Evolutionary conservation across 768 basidiomycete genomes (phyloP).

Genomic region (Nidularia sp.): DNA sequence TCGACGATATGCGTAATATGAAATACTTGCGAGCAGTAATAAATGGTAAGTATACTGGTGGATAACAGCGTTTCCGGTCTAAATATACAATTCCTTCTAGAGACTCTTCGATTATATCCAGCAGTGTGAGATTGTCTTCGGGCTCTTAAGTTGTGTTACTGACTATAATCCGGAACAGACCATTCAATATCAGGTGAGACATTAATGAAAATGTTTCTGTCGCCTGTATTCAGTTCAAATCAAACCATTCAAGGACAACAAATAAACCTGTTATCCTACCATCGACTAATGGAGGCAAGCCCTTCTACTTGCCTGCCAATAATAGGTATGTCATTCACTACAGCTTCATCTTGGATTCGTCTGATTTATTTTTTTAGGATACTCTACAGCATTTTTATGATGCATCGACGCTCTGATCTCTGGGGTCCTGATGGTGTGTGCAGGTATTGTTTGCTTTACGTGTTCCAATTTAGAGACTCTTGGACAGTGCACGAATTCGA

Average conservation of each 20-base stretch:
- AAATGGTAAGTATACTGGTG: constrained; percentile 33
- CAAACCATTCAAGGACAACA: neutral
- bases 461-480: no score
- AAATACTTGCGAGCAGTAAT: constrained; percentile 56
- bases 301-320: neutral
- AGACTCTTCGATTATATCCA: constrained; percentile 50
- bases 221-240: neutral
- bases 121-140: constrained; percentile 33
- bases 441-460: neutral
- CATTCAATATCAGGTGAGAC: constrained; percentile 27
- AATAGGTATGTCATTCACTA: constrained; percentile 18
- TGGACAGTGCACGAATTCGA: constrained; percentile 52
- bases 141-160: neutral
- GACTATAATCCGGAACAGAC: constrained; percentile 12
- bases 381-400: constrained; percentile 44
- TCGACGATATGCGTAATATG: constrained; percentile 53
- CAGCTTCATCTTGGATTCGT: no score
- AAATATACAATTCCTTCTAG: constrained; percentile 17
- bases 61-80: neutral
- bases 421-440: constrained; percentile 64
- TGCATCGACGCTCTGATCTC: constrained; percentile 59
- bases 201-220: neutral
- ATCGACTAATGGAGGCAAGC: neutral
- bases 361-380: no score
- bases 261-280: neutral